Conservation (phyloP, 495 filamentous ascomycete genomes). For the Annulohypoxylon bovei region DNA sequence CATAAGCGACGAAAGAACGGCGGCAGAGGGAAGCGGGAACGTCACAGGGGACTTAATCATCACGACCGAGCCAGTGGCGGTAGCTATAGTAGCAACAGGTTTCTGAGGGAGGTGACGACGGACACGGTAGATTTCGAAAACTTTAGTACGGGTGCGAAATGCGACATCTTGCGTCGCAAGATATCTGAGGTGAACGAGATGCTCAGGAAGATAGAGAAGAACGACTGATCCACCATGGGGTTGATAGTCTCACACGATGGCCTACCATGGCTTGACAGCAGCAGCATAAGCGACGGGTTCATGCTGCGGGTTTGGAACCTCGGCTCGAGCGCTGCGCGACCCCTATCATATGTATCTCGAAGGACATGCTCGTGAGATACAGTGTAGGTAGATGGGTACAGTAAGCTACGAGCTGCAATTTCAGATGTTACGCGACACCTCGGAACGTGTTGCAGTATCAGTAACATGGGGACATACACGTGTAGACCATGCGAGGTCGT, state of each 20-base stretch:
- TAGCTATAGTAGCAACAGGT: neutral
- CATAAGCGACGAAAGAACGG: neutral
- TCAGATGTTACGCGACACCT: neutral
- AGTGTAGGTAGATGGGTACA: neutral
- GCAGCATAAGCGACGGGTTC: neutral
- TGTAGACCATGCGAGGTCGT: neutral
- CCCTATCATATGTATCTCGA: neutral
- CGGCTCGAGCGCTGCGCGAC: neutral
- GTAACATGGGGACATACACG: neutral
- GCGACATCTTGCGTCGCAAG: neutral
- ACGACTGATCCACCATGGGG: neutral
- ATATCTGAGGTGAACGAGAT: neutral
- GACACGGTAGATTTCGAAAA: slow-evolving; percentile 11
- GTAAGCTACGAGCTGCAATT: neutral
- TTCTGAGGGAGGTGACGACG: slow-evolving; percentile 19
- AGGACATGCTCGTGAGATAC: neutral
- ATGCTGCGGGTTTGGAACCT: neutral
- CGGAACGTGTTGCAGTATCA: neutral
- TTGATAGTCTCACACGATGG: neutral
- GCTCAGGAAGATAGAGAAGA: neutral
- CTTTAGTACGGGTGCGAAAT: neutral
- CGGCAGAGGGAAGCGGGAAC: neutral
- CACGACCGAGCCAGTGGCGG: neutral
- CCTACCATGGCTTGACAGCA: neutral
- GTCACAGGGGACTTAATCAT: neutral